Conservation (phyloP, 768 basidiomycete species). For the Tephrocybe rancida region DNA sequence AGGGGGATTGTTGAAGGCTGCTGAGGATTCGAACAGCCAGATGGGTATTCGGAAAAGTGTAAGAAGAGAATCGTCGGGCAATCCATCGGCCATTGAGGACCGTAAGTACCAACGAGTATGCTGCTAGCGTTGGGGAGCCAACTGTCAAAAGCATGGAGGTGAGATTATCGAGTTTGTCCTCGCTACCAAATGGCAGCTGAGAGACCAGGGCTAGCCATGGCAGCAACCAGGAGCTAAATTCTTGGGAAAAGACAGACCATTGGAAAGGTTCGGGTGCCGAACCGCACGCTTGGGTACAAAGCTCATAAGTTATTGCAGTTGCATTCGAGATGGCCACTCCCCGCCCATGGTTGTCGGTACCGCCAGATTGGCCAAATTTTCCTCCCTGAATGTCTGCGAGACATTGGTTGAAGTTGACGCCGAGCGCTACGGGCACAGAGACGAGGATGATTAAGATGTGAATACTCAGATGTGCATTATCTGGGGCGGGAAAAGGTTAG, state of each 20-base stretch:
- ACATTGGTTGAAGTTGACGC: slow-evolving; percentile 23
- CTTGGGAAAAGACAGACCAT: slow-evolving; percentile 37
- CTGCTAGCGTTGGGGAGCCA: slow-evolving; percentile 46
- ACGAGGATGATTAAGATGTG: background rate
- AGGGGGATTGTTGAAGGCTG: slow-evolving; percentile 43
- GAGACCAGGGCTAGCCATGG: slow-evolving; percentile 52
- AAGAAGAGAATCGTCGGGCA: slow-evolving; percentile 28
- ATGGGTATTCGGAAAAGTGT: slow-evolving; percentile 30
- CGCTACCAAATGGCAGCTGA: slow-evolving; percentile 50
- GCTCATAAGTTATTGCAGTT: slow-evolving; percentile 29
- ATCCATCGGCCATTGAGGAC: slow-evolving; percentile 48
- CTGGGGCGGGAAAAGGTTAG: too few species aligned
- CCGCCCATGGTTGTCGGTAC: slow-evolving; percentile 27
- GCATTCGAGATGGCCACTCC: slow-evolving; percentile 23
- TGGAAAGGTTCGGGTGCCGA: slow-evolving; percentile 24
- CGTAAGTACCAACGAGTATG: slow-evolving; percentile 45
- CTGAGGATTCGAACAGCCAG: slow-evolving; percentile 35
- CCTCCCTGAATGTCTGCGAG: slow-evolving; percentile 19
- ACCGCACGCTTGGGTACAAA: slow-evolving; percentile 31
- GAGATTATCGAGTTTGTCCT: slow-evolving; percentile 40
- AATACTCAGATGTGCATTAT: background rate
- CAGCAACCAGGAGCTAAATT: slow-evolving; percentile 47
- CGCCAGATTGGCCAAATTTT: slow-evolving; percentile 17
- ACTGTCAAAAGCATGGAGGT: slow-evolving; percentile 43
- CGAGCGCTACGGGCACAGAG: background rate